Conservation (phyloP, 106 monocot species). For the Dioscorea alata region DNA sequence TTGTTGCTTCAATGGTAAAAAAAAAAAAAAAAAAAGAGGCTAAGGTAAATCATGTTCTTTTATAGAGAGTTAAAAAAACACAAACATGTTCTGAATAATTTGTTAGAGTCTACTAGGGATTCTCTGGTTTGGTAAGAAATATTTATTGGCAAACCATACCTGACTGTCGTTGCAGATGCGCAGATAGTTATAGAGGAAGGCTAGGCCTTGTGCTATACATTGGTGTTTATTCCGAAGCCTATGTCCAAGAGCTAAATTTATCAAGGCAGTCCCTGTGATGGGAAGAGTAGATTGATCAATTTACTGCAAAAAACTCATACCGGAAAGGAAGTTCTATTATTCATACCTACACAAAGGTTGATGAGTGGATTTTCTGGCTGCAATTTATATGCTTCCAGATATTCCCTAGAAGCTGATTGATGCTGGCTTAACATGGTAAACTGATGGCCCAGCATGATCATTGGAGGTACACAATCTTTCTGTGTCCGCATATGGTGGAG, state of each 20-base stretch:
- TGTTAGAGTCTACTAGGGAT: too few relatives aligned
- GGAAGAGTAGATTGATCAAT: slow-evolving; percentile 1
- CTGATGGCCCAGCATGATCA: slow-evolving; percentile 79
- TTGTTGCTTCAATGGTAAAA: background rate
- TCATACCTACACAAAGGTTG: slow-evolving; percentile 81
- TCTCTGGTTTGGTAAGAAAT: background rate
- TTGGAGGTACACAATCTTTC: slow-evolving; percentile 58
- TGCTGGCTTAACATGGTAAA: slow-evolving; percentile 74
- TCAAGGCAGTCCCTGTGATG: slow-evolving; percentile 71
- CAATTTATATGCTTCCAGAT: slow-evolving; percentile 80
- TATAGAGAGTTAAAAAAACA: background rate
- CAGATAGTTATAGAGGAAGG: slow-evolving; percentile 75
- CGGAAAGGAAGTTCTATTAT: background rate
- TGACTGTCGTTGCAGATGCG: slow-evolving; percentile 74
- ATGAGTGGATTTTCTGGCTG: slow-evolving; percentile 83
- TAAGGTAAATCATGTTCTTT: background rate
- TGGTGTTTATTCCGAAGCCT: slow-evolving; percentile 84
- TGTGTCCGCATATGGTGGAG: slow-evolving; percentile 30
- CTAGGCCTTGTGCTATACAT: slow-evolving; percentile 71
- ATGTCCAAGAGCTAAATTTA: slow-evolving; percentile 87
- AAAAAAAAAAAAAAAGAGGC: background rate
- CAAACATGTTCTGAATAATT: background rate
- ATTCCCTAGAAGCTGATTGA: slow-evolving; percentile 80
- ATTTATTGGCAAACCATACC: slow-evolving; percentile 26
- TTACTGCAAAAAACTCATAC: background rate